phyloP scores from a whole-genome alignment of 441 rosid species.

The Arabidopsis hybrid region DNA sequence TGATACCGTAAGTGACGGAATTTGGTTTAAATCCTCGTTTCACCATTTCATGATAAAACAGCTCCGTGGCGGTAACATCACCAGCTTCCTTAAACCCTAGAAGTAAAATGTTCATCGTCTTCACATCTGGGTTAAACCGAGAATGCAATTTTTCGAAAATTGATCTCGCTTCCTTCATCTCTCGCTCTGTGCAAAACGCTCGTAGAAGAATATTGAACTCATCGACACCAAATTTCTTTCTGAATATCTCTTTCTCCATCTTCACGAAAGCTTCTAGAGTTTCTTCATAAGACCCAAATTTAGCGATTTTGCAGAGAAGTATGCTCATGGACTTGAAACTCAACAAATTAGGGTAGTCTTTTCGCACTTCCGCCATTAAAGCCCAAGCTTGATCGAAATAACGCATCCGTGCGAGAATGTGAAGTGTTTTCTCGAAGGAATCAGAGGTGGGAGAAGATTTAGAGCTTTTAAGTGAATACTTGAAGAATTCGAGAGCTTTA shows the following conservation, averaged over 20 bases:
- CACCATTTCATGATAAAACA: conserved; percentile 83
- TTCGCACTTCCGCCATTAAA: conserved; percentile 61
- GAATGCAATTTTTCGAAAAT: conserved; percentile 65
- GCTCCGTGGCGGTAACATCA: conserved; percentile 75
- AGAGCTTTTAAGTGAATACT: conserved; percentile 48
- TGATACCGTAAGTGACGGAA: conserved; percentile 59
- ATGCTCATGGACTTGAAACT: conserved; percentile 82
- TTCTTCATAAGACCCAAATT: conserved; percentile 69
- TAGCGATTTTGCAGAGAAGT: conserved; percentile 69
- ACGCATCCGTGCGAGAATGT: conserved; percentile 79
- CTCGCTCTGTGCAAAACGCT: conserved; percentile 71
- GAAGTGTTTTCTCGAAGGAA: conserved; percentile 84
- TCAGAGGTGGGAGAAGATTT: conserved; percentile 60
- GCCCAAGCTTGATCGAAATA: conserved; percentile 87
- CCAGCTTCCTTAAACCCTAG: conserved; percentile 84
- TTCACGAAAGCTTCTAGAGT: conserved; percentile 68
- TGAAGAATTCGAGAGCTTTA: conserved; percentile 86
- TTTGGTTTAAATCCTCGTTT: conserved; percentile 73
- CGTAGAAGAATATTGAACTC: conserved; percentile 80
- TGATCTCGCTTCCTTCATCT: conserved; percentile 82
- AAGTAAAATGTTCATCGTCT: conserved; percentile 83
- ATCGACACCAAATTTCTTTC: conserved; percentile 62
- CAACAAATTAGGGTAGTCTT: conserved; percentile 53
- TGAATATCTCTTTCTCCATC: conserved; percentile 68
- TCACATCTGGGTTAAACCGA: conserved; percentile 61